phyloP scores from a whole-genome alignment of 345 rosid genomes.

The Eucalyptus globulus region DNA sequence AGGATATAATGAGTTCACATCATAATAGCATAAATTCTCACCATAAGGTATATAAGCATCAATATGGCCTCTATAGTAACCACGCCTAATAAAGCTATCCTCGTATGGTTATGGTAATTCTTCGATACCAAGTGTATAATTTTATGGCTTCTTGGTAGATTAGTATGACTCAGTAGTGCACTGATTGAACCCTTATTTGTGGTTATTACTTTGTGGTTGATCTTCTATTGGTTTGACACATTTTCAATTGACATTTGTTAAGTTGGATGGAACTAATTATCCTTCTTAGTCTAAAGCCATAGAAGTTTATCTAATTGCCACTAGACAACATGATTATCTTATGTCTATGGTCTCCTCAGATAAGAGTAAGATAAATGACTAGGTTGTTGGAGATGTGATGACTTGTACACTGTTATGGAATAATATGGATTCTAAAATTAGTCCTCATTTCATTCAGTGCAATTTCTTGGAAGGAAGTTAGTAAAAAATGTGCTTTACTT shows the following conservation, averaged over 20 bases:
- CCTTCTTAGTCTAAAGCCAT: background rate
- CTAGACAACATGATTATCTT: background rate
- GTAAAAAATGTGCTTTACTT: background rate
- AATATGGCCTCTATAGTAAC: too few species aligned
- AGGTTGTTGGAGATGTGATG: background rate
- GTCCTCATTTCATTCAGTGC: background rate
- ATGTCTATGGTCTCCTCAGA: background rate
- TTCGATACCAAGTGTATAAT: background rate
- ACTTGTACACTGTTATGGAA: background rate
- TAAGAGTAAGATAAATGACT: background rate
- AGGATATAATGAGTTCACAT: too few species aligned
- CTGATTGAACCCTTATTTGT: background rate
- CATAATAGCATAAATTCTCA: too few species aligned
- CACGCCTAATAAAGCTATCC: too few species aligned
- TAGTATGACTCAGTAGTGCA: background rate
- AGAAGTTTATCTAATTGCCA: background rate
- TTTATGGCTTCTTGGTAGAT: background rate
- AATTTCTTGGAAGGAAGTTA: background rate
- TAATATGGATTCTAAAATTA: background rate
- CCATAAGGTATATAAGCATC: too few species aligned
- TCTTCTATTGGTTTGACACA: background rate
- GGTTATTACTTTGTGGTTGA: background rate
- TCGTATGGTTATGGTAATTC: background rate
- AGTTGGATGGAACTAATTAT: background rate
- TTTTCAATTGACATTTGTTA: background rate